Evolutionary conservation across 352 stramenopile genomes (phyloP).

Genomic region (Phytophthora europaea): DNA sequence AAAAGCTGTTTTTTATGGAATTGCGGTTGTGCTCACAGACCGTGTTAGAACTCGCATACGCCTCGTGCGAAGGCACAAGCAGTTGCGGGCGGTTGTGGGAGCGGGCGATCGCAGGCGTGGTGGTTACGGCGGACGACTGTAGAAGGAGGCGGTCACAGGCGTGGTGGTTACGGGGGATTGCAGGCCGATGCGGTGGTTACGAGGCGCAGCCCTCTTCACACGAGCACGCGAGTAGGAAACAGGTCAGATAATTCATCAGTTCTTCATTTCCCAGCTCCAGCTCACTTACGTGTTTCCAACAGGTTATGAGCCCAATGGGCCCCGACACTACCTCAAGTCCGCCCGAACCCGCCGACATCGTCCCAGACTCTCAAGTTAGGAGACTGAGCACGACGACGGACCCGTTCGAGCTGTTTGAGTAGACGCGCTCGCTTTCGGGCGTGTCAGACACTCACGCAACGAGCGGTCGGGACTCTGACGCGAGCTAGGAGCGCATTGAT

Average conservation of each 20-base stretch:
- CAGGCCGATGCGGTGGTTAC: neutral
- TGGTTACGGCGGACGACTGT: too few relatives aligned
- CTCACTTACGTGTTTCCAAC: neutral
- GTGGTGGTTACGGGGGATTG: neutral
- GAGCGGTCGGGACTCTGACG: neutral
- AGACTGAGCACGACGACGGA: neutral
- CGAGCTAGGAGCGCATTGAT: neutral
- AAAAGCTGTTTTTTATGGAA: neutral
- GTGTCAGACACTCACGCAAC: neutral
- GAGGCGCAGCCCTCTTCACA: neutral
- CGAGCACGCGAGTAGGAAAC: neutral
- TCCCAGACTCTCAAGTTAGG: neutral
- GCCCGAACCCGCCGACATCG: neutral
- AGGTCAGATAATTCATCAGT: constrained; percentile 3
- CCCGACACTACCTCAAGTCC: neutral
- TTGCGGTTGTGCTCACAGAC: constrained; percentile 22
- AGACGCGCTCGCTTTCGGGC: neutral
- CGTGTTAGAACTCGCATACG: neutral
- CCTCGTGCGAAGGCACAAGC: neutral
- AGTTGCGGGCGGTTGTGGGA: neutral
- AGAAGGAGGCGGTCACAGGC: neutral
- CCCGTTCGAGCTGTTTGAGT: neutral
- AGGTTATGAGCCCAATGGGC: neutral
- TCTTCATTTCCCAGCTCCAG: constrained; percentile 1
- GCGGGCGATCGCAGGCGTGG: neutral